Conservation (phyloP, 306 rosid species). For the Sophora flavescens region DNA sequence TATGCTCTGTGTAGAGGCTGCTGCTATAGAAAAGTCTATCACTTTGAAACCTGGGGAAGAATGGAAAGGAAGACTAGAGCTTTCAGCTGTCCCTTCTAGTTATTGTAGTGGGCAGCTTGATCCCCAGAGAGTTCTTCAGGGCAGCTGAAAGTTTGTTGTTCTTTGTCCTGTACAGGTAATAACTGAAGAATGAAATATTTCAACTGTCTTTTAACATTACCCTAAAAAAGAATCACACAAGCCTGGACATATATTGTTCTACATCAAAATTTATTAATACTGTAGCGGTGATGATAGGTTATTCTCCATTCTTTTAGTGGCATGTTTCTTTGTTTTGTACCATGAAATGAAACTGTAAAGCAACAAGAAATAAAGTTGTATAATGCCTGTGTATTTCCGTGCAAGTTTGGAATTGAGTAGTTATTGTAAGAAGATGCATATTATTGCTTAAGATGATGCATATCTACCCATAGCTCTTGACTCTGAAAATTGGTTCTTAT, state of each 20-base stretch:
- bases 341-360: background rate
- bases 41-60: slow-evolving; percentile 98
- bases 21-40: slow-evolving; percentile 79
- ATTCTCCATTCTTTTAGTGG: background rate
- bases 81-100: slow-evolving; percentile 97
- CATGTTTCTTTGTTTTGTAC: slow-evolving; percentile 25
- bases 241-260: slow-evolving; percentile 10
- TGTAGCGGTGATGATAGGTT: background rate
- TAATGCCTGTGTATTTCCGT: background rate
- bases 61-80: slow-evolving; percentile 96
- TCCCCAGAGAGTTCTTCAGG: slow-evolving; percentile 84
- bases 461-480: background rate
- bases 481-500: slow-evolving; percentile 16
- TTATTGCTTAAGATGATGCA: slow-evolving; percentile 24
- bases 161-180: slow-evolving; percentile 79
- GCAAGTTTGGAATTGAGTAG: background rate
- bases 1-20: slow-evolving; percentile 96
- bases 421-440: background rate
- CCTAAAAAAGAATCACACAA: background rate
- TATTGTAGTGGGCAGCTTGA: slow-evolving; percentile 97
- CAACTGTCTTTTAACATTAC: background rate
- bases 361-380: slow-evolving; percentile 8
- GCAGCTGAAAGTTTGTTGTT: slow-evolving; percentile 63
- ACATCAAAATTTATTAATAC: slow-evolving; percentile 19
- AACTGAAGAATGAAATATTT: slow-evolving; percentile 17